These are phyloP conservation scores for Aspergillus fructus DNA, from an alignment of 2,329 filamentous ascomycete species.

Conservation along the genomic window DNA sequence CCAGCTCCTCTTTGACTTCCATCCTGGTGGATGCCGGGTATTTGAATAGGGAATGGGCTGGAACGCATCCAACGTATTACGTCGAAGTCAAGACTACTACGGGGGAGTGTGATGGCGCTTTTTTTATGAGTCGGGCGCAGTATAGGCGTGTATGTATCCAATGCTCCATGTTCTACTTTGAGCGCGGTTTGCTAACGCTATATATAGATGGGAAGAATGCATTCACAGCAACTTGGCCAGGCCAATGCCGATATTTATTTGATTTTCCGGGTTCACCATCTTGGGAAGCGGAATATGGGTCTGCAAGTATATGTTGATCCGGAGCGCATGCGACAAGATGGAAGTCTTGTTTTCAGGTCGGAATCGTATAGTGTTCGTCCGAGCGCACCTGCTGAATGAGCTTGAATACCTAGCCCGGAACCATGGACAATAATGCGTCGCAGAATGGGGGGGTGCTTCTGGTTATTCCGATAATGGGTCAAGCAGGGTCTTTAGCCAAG, in stretches of 20 bases:
- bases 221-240: not conserved
- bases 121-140: slow-evolving; percentile 51
- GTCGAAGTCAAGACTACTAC: slow-evolving; percentile 56
- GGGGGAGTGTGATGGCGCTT: slow-evolving; percentile 36
- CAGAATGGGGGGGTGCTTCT: too few relatives aligned
- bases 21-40: slow-evolving; percentile 10
- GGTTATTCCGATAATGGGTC: too few relatives aligned
- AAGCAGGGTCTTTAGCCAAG: too few relatives aligned
- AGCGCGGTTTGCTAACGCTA: not conserved
- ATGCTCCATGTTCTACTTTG: too few relatives aligned
- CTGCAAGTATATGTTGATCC: slow-evolving; percentile 44
- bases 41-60: slow-evolving; percentile 18
- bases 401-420: too few relatives aligned
- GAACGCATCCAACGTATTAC: slow-evolving; percentile 40
- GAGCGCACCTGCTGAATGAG: too few relatives aligned
- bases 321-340: slow-evolving; percentile 11
- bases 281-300: slow-evolving; percentile 31
- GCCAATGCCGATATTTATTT: slow-evolving; percentile 34
- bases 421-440: too few relatives aligned
- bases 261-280: slow-evolving; percentile 43
- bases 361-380: not conserved
- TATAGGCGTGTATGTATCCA: slow-evolving; percentile 35
- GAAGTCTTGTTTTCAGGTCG: slow-evolving; percentile 6
- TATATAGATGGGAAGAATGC: not conserved
- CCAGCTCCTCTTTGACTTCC: slow-evolving; percentile 3